These are phyloP conservation scores for Jaminaea rosea DNA, from an alignment of 1,284 basidiomycete species.

Conservation along the genomic window DNA sequence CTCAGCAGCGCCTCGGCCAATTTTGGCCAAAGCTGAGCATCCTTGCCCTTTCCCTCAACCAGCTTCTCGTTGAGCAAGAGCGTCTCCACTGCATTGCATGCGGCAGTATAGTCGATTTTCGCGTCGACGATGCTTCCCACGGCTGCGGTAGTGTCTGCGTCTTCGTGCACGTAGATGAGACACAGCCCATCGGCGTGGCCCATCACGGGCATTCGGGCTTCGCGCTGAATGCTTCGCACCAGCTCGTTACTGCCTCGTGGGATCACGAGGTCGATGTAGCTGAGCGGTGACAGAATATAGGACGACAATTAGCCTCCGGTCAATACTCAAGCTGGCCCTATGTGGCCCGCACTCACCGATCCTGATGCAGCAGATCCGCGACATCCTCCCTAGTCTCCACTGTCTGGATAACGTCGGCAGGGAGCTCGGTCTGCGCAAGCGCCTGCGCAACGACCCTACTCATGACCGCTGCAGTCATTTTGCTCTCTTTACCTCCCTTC, in stretches of 20 bases:
- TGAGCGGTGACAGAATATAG: too few species aligned
- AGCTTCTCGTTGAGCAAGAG: conserved; percentile 67
- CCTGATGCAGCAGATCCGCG: conserved; percentile 70
- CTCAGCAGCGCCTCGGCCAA: conserved; percentile 65
- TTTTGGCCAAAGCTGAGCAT: conserved; percentile 62
- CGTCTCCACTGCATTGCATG: conserved; percentile 89
- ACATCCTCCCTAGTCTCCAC: conserved; percentile 90
- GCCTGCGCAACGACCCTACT: conserved; percentile 63
- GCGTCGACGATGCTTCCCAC: conserved; percentile 75
- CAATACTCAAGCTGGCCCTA: too few species aligned
- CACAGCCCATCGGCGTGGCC: conserved; percentile 96
- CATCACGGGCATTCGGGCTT: conserved; percentile 92
- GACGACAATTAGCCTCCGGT: too few species aligned
- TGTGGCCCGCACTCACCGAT: too few species aligned
- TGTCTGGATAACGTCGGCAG: conserved; percentile 74
- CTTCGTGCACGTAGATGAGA: conserved; percentile 75
- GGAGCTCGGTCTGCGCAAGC: conserved; percentile 58
- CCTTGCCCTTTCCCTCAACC: background rate
- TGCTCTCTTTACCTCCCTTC: conserved; percentile 41
- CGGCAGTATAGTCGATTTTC: conserved; percentile 92
- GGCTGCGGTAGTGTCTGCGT: conserved; percentile 68
- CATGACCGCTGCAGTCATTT: conserved; percentile 24
- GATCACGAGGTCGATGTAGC: conserved; percentile 93
- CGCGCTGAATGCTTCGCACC: conserved; percentile 78
- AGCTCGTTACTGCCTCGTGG: conserved; percentile 87